A percentile compares a stretch with the other conserved stretches of the same genome.
phyloP scores from a whole-genome alignment of 768 basidiomycete genomes.

The Russula earlei region DNA sequence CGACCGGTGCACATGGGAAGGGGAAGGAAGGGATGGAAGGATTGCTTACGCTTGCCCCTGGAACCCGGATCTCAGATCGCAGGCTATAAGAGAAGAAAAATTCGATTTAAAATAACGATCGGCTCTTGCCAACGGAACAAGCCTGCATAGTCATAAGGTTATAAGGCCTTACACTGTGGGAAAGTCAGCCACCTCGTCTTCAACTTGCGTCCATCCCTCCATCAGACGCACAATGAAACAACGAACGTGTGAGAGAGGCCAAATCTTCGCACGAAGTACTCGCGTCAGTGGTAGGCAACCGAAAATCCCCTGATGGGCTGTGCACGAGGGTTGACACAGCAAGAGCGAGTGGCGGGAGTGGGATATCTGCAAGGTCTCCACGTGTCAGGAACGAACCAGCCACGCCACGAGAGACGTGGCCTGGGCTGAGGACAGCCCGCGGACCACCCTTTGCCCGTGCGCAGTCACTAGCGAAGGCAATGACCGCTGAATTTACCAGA shows the following conservation, averaged over 20 bases:
- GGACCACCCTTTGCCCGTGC: neutral
- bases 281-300: neutral
- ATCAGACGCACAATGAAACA: neutral
- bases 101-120: neutral
- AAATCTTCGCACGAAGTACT: neutral
- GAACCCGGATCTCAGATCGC: slow-evolving; percentile 4
- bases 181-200: neutral
- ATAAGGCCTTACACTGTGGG: neutral
- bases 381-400: slow-evolving; percentile 10
- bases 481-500: slow-evolving; percentile 4
- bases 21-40: no score
- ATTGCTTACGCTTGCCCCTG: neutral
- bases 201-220: neutral
- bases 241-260: neutral
- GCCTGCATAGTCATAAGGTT: neutral
- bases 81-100: neutral
- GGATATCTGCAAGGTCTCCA: neutral
- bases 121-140: neutral
- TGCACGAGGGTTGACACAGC: slow-evolving; percentile 5
- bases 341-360: neutral
- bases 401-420: slow-evolving; percentile 10
- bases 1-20: slow-evolving; percentile 10
- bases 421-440: neutral
- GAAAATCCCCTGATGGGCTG: neutral
- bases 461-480: neutral